phyloP scores from a whole-genome alignment of 805 yeast genomes.

The Suhomyces sp. region DNA sequence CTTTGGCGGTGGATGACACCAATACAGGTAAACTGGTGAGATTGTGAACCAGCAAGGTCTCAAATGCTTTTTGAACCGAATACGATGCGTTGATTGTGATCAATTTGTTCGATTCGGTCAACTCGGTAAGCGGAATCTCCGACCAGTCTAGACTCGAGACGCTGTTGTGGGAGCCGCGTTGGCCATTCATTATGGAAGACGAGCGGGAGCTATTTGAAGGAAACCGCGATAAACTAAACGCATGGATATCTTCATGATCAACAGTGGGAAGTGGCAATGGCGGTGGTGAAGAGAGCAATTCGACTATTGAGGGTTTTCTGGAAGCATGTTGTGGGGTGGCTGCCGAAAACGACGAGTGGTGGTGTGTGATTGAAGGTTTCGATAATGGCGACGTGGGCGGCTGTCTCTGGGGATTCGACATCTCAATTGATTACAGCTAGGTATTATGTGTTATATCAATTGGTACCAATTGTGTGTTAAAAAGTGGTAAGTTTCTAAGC shows the following conservation, averaged over 20 bases:
- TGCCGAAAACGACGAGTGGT: slow-evolving; percentile 1
- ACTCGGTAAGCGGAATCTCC: slow-evolving; percentile 64
- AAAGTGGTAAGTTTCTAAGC: background rate
- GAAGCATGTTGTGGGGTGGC: slow-evolving; percentile 15
- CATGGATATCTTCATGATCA: slow-evolving; percentile 36
- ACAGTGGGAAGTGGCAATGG: slow-evolving; percentile 47
- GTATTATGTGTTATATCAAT: no score
- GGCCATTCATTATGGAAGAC: slow-evolving; percentile 7
- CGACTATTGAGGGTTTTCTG: slow-evolving; percentile 68
- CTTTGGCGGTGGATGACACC: slow-evolving; percentile 37
- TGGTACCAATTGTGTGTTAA: no score
- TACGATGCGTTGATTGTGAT: slow-evolving; percentile 62
- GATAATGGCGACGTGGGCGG: slow-evolving; percentile 8
- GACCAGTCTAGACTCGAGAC: slow-evolving; percentile 55
- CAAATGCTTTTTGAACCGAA: slow-evolving; percentile 87
- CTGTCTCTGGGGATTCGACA: slow-evolving; percentile 15
- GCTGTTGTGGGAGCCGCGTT: slow-evolving; percentile 4
- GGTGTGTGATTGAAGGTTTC: slow-evolving; percentile 1
- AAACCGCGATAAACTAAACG: slow-evolving; percentile 38
- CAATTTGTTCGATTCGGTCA: slow-evolving; percentile 76
- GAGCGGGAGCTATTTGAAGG: slow-evolving; percentile 27
- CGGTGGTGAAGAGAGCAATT: slow-evolving; percentile 73
- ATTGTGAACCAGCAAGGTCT: slow-evolving; percentile 64
- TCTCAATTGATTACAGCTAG: background rate
- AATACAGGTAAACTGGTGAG: slow-evolving; percentile 84